Evolutionary conservation across 2,329 filamentous ascomycete species (phyloP).

Genomic region (Penicillium sumatraense): DNA sequence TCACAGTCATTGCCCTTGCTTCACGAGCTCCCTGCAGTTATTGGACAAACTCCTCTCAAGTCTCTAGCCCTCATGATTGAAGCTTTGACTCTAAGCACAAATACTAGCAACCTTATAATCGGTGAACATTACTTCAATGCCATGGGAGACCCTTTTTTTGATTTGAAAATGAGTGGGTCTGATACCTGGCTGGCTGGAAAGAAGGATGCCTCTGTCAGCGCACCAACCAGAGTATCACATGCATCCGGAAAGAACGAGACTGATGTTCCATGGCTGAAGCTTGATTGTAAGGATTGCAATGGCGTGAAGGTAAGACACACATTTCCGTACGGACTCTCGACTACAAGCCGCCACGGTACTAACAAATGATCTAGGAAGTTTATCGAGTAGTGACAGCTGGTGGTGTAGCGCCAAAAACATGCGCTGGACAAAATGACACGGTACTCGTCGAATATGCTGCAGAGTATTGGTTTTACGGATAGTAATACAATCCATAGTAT

Average conservation of each 20-base stretch:
- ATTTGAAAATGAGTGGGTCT: slow-evolving; percentile 31
- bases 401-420: slow-evolving; percentile 40
- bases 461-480: slow-evolving; percentile 51
- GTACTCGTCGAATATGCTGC: slow-evolving; percentile 46
- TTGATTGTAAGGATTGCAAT: slow-evolving; percentile 30
- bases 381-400: slow-evolving; percentile 47
- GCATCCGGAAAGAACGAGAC: neutral
- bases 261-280: slow-evolving; percentile 41
- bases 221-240: slow-evolving; percentile 23
- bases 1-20: slow-evolving; percentile 30
- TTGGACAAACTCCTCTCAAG: slow-evolving; percentile 28
- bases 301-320: slow-evolving; percentile 34
- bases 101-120: slow-evolving; percentile 32
- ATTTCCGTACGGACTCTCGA: neutral
- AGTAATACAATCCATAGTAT: slow-evolving; percentile 8
- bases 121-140: slow-evolving; percentile 43
- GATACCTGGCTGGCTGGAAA: slow-evolving; percentile 32
- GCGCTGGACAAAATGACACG: slow-evolving; percentile 33
- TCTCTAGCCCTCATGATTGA: slow-evolving; percentile 33
- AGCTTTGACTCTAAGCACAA: slow-evolving; percentile 21
- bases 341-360: neutral
- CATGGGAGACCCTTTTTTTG: slow-evolving; percentile 35
- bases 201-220: slow-evolving; percentile 33
- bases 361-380: slow-evolving; percentile 38
- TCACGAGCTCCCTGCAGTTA: slow-evolving; percentile 31